Percentiles rank a stretch among this genome's conserved stretches.
Conservation (phyloP, 2,329 filamentous ascomycete species). For the Ambrosiella cleistominuta region DNA sequence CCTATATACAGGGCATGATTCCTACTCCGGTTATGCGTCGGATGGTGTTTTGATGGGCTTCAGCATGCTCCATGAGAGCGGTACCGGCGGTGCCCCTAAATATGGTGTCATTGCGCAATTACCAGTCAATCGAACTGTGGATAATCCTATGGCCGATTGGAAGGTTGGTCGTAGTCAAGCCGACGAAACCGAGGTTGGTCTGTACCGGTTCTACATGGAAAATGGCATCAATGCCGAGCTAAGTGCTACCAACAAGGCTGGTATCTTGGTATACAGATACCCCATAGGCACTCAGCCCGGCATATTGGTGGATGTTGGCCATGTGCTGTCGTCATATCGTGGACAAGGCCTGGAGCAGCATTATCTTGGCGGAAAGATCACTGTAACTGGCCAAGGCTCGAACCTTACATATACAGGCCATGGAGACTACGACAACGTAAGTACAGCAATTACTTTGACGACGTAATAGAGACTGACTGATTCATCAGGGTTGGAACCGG, state of each 20-base stretch:
- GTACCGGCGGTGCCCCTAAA: slow-evolving; percentile 52
- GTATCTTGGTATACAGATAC: slow-evolving; percentile 44
- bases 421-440: slow-evolving; percentile 44
- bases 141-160: slow-evolving; percentile 36
- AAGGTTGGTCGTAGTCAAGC: slow-evolving; percentile 35
- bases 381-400: slow-evolving; percentile 25
- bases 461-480: neutral
- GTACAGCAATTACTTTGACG: slow-evolving; percentile 10
- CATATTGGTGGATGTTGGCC: slow-evolving; percentile 46
- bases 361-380: slow-evolving; percentile 42
- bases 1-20: slow-evolving; percentile 29
- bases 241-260: slow-evolving; percentile 36
- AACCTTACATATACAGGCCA: slow-evolving; percentile 32
- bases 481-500: slow-evolving; percentile 39
- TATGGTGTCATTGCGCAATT: slow-evolving; percentile 49
- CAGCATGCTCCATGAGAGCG: slow-evolving; percentile 47
- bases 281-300: slow-evolving; percentile 25
- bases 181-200: slow-evolving; percentile 39
- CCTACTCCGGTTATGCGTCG: slow-evolving; percentile 34
- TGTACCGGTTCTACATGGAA: slow-evolving; percentile 38
- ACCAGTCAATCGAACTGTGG: slow-evolving; percentile 31
- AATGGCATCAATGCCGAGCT: slow-evolving; percentile 41
- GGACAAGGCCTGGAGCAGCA: slow-evolving; percentile 43
- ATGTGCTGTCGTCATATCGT: slow-evolving; percentile 45
- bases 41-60: slow-evolving; percentile 40